Conservation (phyloP, 305 asterid species). For the Fraxinus albicans region DNA sequence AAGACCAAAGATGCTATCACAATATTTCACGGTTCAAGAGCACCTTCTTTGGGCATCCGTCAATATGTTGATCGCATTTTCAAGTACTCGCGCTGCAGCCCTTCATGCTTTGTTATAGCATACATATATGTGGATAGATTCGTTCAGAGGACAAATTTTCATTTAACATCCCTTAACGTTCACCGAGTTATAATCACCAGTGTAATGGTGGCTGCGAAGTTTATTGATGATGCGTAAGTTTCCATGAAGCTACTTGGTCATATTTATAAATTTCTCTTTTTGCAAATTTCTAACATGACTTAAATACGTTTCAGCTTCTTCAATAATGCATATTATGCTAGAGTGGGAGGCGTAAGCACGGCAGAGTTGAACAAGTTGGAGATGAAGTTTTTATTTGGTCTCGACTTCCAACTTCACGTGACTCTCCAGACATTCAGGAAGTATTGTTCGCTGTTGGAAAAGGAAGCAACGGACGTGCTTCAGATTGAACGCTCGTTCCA, state of each 20-base stretch:
- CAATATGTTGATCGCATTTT: conserved; percentile 81
- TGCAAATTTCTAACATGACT: conserved; percentile 15
- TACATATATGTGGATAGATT: conserved; percentile 71
- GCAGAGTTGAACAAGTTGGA: conserved; percentile 79
- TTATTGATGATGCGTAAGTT: conserved; percentile 88
- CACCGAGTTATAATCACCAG: conserved; percentile 86
- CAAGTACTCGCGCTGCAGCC: conserved; percentile 90
- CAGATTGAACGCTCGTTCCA: conserved; percentile 55
- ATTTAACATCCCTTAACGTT: conserved; percentile 69
- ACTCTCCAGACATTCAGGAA: conserved; percentile 52
- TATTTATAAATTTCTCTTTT: neutral
- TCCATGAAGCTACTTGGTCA: neutral
- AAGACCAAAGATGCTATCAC: conserved; percentile 58
- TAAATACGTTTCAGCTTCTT: conserved; percentile 53
- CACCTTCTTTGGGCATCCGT: conserved; percentile 72
- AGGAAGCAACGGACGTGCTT: conserved; percentile 41
- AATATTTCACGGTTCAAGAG: conserved; percentile 76
- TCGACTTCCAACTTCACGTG: conserved; percentile 72
- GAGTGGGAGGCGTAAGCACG: conserved; percentile 88
- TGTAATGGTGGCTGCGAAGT: conserved; percentile 89
- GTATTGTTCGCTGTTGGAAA: conserved; percentile 59
- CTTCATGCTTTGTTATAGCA: conserved; percentile 84
- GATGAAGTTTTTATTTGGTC: conserved; percentile 68
- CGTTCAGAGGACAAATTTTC: conserved; percentile 42
- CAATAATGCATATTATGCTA: conserved; percentile 84